Evolutionary conservation across 139 green algal species (phyloP), one percentile per base, ranked within the genome.

Genomic region (Cymbomonas tetramitiformis): DNA sequence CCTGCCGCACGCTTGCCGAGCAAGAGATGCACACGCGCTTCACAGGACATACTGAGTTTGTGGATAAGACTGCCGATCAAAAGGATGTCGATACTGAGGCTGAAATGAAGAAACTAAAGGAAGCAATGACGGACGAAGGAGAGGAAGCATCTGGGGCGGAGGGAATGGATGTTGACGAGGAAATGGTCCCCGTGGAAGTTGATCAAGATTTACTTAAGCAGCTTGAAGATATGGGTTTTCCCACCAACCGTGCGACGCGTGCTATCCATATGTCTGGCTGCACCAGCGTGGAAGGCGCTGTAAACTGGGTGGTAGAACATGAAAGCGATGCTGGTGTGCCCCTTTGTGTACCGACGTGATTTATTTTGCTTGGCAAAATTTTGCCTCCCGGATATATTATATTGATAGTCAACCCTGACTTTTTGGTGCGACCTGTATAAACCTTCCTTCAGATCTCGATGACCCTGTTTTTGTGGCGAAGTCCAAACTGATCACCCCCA

Each of bases 291-390:
- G 83, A 92, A 56, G 49, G 39, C 8, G 86, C 81, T 2, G 51
- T 90, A 33, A 70, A 65, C 7, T 92, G 82, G 82, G 72, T 90
- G n/a, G 64, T 72, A 30, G 67, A 86, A 10, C 84, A 95, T 63
- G 84, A 88, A 51, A 62, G 65, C 0, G 88, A 58, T 61, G 24
- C 78, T 85, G 55, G 38, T 88, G 0, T 82, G n/a, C n/a, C n/a
- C n/a, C n/a, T n/a, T n/a, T n/a, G n/a, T n/a, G n/a, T n/a, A n/a
- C n/a, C n/a, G n/a, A n/a, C n/a, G n/a, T n/a, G n/a, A n/a, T n/a
- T n/a, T n/a, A n/a, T n/a, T n/a, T n/a, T n/a, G n/a, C n/a, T n/a
- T n/a, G n/a, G n/a, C n/a, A n/a, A n/a, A n/a, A n/a, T n/a, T n/a
- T n/a, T n/a, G n/a, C n/a, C n/a, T n/a, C n/a, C n/a, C n/a, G n/a